Evolutionary conservation across 2,329 filamentous ascomycete species (phyloP).

Genomic region (Ploettnerulaceae sp.): DNA sequence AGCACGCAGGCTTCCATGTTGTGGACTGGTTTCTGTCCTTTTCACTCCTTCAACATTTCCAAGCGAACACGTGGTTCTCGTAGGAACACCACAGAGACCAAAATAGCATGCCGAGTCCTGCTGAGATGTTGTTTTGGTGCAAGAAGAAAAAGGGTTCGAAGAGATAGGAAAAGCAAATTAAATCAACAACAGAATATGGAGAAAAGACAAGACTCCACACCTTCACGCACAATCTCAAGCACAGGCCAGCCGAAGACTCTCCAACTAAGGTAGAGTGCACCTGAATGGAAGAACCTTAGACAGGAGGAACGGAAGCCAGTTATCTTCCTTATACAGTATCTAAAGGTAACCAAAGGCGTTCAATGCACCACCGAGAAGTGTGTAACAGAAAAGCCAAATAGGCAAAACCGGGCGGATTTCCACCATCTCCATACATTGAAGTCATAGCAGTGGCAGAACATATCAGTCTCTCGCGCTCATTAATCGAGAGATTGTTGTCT

Average conservation of each 20-base stretch:
- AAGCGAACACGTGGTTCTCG: too few relatives aligned
- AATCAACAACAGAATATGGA: neutral
- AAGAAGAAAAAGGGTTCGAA: neutral
- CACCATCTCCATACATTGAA: slow-evolving; percentile 5
- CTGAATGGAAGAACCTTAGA: neutral
- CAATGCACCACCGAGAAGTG: neutral
- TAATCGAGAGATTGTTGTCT: neutral
- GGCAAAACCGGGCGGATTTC: slow-evolving; percentile 3
- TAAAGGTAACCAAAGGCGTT: neutral
- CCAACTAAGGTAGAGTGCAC: too few relatives aligned
- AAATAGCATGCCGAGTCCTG: too few relatives aligned
- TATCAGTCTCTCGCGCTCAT: neutral
- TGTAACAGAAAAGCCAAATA: neutral
- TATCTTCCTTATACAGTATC: neutral
- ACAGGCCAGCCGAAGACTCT: too few relatives aligned
- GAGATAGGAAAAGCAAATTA: neutral
- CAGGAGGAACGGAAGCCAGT: slow-evolving; percentile 1
- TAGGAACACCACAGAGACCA: too few relatives aligned
- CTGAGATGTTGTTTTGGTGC: too few relatives aligned
- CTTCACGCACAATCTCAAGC: too few relatives aligned
- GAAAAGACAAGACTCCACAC: neutral
- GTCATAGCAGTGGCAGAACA: neutral
- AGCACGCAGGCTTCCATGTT: too few relatives aligned
- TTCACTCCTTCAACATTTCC: too few relatives aligned
- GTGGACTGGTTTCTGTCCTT: too few relatives aligned